Conservation (phyloP, 2,329 filamentous ascomycete species). For the Dactylella cylindrospora region DNA sequence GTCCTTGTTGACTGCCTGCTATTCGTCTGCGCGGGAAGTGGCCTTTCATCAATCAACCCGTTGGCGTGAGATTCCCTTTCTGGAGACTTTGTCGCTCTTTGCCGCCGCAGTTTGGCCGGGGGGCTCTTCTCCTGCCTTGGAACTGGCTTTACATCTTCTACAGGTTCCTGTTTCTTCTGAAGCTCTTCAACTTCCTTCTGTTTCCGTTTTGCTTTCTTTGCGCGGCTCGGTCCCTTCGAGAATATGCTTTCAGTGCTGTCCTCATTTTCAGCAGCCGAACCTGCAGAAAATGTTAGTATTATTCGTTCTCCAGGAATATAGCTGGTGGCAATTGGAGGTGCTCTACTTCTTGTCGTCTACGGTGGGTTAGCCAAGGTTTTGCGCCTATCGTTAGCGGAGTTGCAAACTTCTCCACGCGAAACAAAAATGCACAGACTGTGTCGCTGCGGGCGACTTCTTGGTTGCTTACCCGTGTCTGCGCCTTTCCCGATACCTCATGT, state of each 20-base stretch:
- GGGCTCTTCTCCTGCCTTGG: background rate
- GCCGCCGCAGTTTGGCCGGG: background rate
- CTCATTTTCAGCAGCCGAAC: constrained; percentile 17
- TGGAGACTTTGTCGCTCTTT: constrained; percentile 5
- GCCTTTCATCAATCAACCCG: constrained; percentile 19
- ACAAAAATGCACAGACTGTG: background rate
- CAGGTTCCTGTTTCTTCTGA: background rate
- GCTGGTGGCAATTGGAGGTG: background rate
- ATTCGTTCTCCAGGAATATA: background rate
- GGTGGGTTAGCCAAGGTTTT: background rate
- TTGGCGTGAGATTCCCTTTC: background rate
- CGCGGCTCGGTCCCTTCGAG: constrained; percentile 34
- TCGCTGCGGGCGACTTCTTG: too few species aligned
- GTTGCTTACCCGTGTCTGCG: constrained; percentile 17
- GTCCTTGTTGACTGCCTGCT: background rate
- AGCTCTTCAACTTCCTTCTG: constrained; percentile 18
- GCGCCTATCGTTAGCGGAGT: constrained; percentile 23
- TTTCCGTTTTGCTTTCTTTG: constrained; percentile 27
- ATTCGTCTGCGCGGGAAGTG: constrained; percentile 13
- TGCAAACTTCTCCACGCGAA: background rate
- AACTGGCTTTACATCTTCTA: too few species aligned
- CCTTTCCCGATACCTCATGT: background rate
- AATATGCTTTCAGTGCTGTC: constrained; percentile 23
- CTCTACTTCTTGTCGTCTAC: constrained; percentile 28
- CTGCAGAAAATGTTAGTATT: constrained; percentile 7